Percentiles rank a stretch among this genome's conserved stretches.
phyloP scores from a whole-genome alignment of 225 moss, liverwort and hornwort genomes.

The Asterella californica region DNA sequence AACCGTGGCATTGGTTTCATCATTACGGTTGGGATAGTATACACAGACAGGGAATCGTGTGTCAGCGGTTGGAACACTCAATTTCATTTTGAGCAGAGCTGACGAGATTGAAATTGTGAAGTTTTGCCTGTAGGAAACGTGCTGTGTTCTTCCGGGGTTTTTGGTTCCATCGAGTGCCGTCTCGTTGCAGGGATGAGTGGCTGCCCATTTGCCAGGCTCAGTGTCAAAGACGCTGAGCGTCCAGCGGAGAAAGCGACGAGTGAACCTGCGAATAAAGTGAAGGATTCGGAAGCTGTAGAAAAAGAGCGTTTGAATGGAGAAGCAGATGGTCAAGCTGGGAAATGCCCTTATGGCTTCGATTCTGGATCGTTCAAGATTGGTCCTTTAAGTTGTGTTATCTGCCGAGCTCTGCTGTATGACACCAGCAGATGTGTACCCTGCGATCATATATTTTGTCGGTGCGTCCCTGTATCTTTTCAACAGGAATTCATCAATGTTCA shows the following conservation, averaged over 20 bases:
- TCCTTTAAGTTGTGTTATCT: constrained; percentile 91
- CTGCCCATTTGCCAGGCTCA: constrained; percentile 45
- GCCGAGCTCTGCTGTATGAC: constrained; percentile 77
- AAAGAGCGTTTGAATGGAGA: constrained; percentile 26
- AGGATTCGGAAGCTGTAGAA: background rate
- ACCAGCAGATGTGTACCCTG: constrained; percentile 89
- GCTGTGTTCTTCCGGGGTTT: background rate
- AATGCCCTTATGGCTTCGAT: constrained; percentile 91
- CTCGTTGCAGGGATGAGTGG: constrained; percentile 32
- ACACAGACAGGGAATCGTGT: too few relatives aligned
- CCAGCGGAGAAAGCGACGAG: constrained; percentile 17
- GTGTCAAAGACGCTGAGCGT: constrained; percentile 33
- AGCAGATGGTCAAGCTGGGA: constrained; percentile 37
- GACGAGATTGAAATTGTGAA: background rate
- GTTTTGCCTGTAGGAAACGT: background rate
- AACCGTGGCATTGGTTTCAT: too few relatives aligned
- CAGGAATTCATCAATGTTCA: background rate
- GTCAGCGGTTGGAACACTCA: too few relatives aligned
- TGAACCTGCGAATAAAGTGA: background rate
- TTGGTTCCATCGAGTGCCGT: background rate
- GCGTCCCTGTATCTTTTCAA: constrained; percentile 7
- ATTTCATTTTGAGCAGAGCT: background rate
- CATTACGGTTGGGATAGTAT: too few relatives aligned
- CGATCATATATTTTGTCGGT: constrained; percentile 88
- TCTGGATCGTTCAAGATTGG: constrained; percentile 90